These are phyloP conservation scores for Tilletia walkeri DNA, from an alignment of 1,284 basidiomycete genomes.

Conservation along the genomic window DNA sequence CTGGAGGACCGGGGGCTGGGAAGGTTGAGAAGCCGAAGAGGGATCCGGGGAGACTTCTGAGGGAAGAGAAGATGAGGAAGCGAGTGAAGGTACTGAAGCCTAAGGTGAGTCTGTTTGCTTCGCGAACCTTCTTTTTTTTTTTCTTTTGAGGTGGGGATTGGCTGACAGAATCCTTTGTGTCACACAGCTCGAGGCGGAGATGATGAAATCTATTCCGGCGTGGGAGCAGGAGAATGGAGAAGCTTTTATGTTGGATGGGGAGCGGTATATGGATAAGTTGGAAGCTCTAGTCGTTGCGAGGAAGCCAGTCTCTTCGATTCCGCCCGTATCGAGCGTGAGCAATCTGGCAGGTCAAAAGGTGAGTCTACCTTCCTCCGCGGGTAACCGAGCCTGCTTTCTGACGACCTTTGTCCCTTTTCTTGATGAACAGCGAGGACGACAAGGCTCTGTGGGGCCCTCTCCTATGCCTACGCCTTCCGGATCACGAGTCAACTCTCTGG, in stretches of 20 bases:
- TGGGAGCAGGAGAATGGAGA: slow-evolving; percentile 82
- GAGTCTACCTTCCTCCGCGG: neutral
- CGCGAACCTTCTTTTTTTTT: neutral
- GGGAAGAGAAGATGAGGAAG: slow-evolving; percentile 97
- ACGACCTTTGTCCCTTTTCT: neutral
- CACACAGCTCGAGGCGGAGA: slow-evolving; percentile 67
- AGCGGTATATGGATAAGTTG: slow-evolving; percentile 76
- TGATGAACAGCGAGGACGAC: neutral
- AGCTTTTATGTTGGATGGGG: slow-evolving; percentile 80
- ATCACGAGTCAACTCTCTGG: slow-evolving; percentile 9
- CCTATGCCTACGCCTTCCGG: neutral
- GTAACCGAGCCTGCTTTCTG: neutral
- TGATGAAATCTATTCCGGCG: slow-evolving; percentile 72
- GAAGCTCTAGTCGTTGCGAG: neutral
- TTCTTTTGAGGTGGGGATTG: neutral
- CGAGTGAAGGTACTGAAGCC: slow-evolving; percentile 92
- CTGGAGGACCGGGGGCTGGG: neutral
- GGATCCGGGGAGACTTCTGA: slow-evolving; percentile 63
- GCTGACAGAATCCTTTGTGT: neutral
- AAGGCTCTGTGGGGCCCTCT: slow-evolving; percentile 3
- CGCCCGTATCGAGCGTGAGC: slow-evolving; percentile 14
- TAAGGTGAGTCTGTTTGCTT: slow-evolving; percentile 62
- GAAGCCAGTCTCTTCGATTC: slow-evolving; percentile 1
- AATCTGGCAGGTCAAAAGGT: slow-evolving; percentile 18
- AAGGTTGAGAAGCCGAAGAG: slow-evolving; percentile 55